A percentile compares a stretch with the other conserved stretches of the same genome.
Conservation (phyloP, 208 protist species). For the Acanthamoeba lenticulata region DNA sequence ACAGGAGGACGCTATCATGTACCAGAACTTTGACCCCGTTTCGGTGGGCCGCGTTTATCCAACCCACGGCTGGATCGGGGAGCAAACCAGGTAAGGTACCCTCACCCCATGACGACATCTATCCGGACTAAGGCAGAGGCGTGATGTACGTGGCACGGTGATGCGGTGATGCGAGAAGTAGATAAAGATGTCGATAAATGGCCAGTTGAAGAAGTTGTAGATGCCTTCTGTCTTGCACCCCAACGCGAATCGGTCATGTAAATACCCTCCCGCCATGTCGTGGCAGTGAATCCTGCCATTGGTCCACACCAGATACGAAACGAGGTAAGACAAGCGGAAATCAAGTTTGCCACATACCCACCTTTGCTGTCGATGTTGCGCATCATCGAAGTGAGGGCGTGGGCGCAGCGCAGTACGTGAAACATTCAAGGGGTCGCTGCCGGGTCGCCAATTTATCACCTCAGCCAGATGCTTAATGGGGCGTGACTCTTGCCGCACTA, state of each 20-base stretch:
- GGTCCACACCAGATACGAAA: neutral
- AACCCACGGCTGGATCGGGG: conserved; percentile 83
- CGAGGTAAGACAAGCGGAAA: neutral
- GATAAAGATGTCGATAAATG: conserved; percentile 88
- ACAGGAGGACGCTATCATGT: neutral
- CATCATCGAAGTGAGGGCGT: neutral
- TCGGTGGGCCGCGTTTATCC: conserved; percentile 88
- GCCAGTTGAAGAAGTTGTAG: conserved; percentile 90
- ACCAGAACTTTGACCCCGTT: conserved; percentile 88
- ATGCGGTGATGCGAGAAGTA: conserved; percentile 92
- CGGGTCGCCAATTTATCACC: conserved; percentile 25
- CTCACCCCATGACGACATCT: neutral
- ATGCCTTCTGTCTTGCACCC: conserved; percentile 36
- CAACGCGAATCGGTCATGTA: conserved; percentile 1
- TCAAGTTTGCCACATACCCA: neutral
- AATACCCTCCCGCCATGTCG: conserved; percentile 69
- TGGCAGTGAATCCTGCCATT: conserved; percentile 54
- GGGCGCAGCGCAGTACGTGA: neutral
- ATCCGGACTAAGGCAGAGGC: neutral
- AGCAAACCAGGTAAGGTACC: neutral
- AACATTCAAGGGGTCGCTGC: neutral
- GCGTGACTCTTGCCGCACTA: neutral
- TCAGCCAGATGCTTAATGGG: conserved; percentile 24
- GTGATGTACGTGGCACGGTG: conserved; percentile 86
- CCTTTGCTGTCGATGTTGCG: neutral